A percentile compares a stretch with the other conserved stretches of the same genome.
These are phyloP conservation scores for Fusarium ambrosium DNA, from an alignment of 2,329 filamentous ascomycete species.

Conservation along the genomic window DNA sequence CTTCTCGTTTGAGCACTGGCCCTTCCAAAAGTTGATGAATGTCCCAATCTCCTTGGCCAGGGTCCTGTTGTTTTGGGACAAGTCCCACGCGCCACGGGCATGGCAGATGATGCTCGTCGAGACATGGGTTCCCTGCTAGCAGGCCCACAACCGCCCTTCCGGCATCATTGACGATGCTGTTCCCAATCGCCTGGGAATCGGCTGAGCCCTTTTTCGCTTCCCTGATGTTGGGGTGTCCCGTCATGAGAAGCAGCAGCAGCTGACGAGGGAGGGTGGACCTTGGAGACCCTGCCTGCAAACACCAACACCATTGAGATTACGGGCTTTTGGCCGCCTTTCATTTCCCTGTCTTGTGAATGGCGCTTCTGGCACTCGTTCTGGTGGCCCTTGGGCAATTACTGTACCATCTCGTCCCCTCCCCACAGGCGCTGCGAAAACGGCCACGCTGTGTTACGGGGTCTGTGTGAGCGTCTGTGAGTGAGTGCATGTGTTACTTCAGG, in stretches of 20 bases:
- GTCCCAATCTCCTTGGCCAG: conserved; percentile 26
- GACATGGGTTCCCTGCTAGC: conserved; percentile 42
- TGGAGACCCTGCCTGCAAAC: conserved; percentile 4
- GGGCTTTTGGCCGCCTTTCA: conserved; percentile 2
- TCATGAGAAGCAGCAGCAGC: conserved; percentile 6
- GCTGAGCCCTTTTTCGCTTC: conserved; percentile 22
- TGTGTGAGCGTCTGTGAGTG: conserved; percentile 13
- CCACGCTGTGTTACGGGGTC: conserved; percentile 17
- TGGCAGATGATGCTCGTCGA: conserved; percentile 32
- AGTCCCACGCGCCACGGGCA: conserved; percentile 26
- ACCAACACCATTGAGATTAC: conserved; percentile 18
- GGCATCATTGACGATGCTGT: conserved; percentile 37
- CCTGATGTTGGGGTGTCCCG: conserved; percentile 19
- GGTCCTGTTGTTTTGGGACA: conserved; percentile 32
- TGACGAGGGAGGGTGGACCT: conserved; percentile 12
- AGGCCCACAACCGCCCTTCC: conserved; percentile 27
- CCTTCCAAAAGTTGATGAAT: conserved; percentile 21
- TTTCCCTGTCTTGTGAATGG: conserved; percentile 4
- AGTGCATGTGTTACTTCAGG: conserved; percentile 13
- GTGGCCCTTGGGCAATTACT: neutral
- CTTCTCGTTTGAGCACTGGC: conserved; percentile 23
- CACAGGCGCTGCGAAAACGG: conserved; percentile 19
- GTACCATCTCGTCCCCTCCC: neutral
- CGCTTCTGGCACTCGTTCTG: neutral
- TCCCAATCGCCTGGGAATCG: conserved; percentile 44